Conservation (phyloP, 495 filamentous ascomycete genomes). For the Penicillium psychrofluorescens region DNA sequence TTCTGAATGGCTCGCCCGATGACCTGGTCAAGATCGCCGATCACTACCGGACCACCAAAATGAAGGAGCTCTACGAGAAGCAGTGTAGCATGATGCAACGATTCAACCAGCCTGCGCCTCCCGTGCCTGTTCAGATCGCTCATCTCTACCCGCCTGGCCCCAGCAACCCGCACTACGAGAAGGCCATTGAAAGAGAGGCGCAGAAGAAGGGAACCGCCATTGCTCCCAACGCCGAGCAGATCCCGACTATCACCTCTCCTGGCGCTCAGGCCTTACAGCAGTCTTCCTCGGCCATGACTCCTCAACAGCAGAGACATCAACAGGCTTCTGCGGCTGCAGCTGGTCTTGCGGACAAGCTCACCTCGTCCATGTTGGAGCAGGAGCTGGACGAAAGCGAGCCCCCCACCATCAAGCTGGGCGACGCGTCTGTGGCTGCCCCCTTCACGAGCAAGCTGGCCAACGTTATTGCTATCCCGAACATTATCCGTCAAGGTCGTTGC, state of each 20-base stretch:
- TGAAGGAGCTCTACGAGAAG: slow-evolving; percentile 99
- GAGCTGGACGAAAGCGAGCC: slow-evolving; percentile 87
- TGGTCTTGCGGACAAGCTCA: slow-evolving; percentile 80
- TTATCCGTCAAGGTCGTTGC: slow-evolving; percentile 94
- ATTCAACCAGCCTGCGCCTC: slow-evolving; percentile 87
- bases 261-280: slow-evolving; percentile 64
- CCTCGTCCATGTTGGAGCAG: slow-evolving; percentile 79
- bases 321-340: slow-evolving; percentile 64
- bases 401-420: slow-evolving; percentile 92
- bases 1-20: slow-evolving; percentile 89
- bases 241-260: slow-evolving; percentile 63
- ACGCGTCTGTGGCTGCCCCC: slow-evolving; percentile 93
- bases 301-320: slow-evolving; percentile 54
- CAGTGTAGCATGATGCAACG: slow-evolving; percentile 82
- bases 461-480: slow-evolving; percentile 95
- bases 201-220: slow-evolving; percentile 55
- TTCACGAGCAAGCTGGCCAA: slow-evolving; percentile 98
- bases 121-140: slow-evolving; percentile 82
- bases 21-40: slow-evolving; percentile 88
- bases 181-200: slow-evolving; percentile 79
- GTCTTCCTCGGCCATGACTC: slow-evolving; percentile 36
- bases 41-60: slow-evolving; percentile 86
- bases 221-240: slow-evolving; percentile 40
- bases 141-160: slow-evolving; percentile 92
- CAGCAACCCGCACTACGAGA: slow-evolving; percentile 89